Base-by-base conservation (phyloP, 192 early-diverging fungal species). In the Helicostylum pulchrum region DNA sequence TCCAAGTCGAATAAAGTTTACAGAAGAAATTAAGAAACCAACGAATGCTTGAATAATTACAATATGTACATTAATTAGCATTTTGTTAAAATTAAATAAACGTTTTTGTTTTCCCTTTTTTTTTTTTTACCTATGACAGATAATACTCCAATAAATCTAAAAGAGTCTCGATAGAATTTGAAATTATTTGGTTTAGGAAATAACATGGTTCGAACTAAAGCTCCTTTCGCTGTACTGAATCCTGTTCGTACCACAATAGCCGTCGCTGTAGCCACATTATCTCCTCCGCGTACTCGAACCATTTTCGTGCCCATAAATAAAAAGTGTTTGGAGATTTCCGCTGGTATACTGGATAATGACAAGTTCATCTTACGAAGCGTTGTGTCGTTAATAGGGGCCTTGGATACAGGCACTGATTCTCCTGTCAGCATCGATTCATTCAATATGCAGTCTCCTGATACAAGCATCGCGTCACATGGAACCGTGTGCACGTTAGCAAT, bases 371-470 rank as follows among this genome's bases (percentile, higher is more conserved):
- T 71, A 15, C 74, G 71, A 39, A 94, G 69, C 4, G 89, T 84
- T 2, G 62, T 61, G 42, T 85, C 86, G 4, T 79, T 82, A 12
- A 95, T 86, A 0, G 95, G 90, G 1, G 79, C 77, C 70, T 99
- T 99, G 26, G 92, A 92, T 15, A 99, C 93, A 0, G 95, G 95
- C 2, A 97, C 80, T 44, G 91, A 94, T 71, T 99, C 97, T 53
- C 97, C 97, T 0, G 97, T 99, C 12, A 99, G 81, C 94, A 99
- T 96, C 69, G 85, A 90, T 77, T 98, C 97, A 80, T 98, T 98
- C 36, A 98, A 87, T 62, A 99, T 98, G 66, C 95, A 97, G 69
- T 94, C 93, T 42, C 97, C 97, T 23, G 90, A 82, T 11, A 98
- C 80, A 14, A 99, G 80, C 30, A 98, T 78, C 3, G 93, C 92